These are phyloP conservation scores for Aspergillus eucalypticola DNA, from an alignment of 2,329 filamentous ascomycete species.

Conservation along the genomic window DNA sequence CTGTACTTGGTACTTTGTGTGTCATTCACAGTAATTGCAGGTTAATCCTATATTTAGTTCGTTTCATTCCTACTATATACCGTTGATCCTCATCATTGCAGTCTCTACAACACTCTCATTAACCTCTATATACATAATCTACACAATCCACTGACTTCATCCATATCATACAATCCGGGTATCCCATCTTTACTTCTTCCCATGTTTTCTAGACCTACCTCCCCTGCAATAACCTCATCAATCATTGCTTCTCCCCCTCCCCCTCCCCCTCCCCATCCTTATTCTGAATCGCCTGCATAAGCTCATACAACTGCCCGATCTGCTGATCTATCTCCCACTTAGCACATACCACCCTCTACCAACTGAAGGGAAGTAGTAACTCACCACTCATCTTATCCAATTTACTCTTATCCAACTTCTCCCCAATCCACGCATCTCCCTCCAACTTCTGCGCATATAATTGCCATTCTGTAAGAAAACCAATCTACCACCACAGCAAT, in stretches of 20 bases:
- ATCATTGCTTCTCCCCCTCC: conserved; percentile 5
- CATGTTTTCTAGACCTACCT: too few species aligned
- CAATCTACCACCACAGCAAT: conserved; percentile 62
- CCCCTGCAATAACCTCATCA: background rate
- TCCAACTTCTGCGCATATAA: conserved; percentile 90
- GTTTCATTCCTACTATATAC: too few species aligned
- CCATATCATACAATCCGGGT: background rate
- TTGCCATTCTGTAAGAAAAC: conserved; percentile 96
- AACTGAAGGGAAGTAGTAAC: too few species aligned
- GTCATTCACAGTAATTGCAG: too few species aligned
- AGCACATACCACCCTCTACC: conserved; percentile 27
- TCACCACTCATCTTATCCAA: conserved; percentile 91
- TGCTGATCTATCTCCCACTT: conserved; percentile 70
- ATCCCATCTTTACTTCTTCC: background rate
- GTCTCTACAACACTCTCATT: background rate
- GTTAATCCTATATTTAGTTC: too few species aligned
- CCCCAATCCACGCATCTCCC: conserved; percentile 79
- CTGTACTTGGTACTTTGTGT: too few species aligned
- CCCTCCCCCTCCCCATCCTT: conserved; percentile 35
- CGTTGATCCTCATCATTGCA: too few species aligned
- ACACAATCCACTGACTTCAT: too few species aligned
- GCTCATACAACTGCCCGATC: conserved; percentile 86
- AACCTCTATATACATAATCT: background rate
- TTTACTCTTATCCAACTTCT: conserved; percentile 79
- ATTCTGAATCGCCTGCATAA: conserved; percentile 78